Evolutionary conservation across 495 filamentous ascomycete species (phyloP).

Genomic region (Neurospora discreta): DNA sequence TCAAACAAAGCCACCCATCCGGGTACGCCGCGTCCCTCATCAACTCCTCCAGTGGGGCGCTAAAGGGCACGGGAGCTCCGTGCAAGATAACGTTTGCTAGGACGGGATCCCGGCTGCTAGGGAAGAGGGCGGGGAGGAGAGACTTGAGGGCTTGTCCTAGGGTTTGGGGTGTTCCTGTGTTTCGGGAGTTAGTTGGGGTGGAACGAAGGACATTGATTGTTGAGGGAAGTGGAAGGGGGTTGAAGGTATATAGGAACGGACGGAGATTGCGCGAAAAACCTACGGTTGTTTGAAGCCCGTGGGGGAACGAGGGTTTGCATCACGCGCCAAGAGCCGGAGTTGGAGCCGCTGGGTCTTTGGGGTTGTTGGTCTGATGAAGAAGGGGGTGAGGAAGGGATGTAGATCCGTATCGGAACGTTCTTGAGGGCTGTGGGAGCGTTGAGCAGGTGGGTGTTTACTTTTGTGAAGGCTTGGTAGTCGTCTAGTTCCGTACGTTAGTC

Average conservation of each 20-base stretch:
- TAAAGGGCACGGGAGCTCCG: conserved; percentile 74
- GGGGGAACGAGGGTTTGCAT: conserved; percentile 58
- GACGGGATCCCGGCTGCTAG: conserved; percentile 73
- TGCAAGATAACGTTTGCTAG: conserved; percentile 86
- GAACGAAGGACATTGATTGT: neutral
- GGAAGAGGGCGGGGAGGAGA: conserved; percentile 75
- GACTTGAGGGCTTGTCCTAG: conserved; percentile 69
- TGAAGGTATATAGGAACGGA: too few species aligned
- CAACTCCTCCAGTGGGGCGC: conserved; percentile 74
- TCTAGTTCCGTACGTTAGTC: conserved; percentile 34
- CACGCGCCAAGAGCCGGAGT: conserved; percentile 49
- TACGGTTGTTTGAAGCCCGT: conserved; percentile 22
- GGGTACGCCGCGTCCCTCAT: conserved; percentile 72
- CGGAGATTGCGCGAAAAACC: neutral
- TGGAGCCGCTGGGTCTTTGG: conserved; percentile 21
- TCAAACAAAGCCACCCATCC: conserved; percentile 85
- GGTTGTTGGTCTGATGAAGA: conserved; percentile 23
- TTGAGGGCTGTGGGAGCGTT: conserved; percentile 63
- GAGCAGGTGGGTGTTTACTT: conserved; percentile 67
- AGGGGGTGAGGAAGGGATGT: conserved; percentile 64
- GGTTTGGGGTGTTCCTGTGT: conserved; percentile 48
- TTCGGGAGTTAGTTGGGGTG: conserved; percentile 2
- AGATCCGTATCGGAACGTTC: conserved; percentile 76
- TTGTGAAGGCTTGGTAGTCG: conserved; percentile 58
- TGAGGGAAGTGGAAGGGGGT: too few species aligned